A percentile compares a stretch with the other conserved stretches of the same genome.
Conservation (phyloP, 441 rosid genomes). For the Euphorbia schlechtendalii region DNA sequence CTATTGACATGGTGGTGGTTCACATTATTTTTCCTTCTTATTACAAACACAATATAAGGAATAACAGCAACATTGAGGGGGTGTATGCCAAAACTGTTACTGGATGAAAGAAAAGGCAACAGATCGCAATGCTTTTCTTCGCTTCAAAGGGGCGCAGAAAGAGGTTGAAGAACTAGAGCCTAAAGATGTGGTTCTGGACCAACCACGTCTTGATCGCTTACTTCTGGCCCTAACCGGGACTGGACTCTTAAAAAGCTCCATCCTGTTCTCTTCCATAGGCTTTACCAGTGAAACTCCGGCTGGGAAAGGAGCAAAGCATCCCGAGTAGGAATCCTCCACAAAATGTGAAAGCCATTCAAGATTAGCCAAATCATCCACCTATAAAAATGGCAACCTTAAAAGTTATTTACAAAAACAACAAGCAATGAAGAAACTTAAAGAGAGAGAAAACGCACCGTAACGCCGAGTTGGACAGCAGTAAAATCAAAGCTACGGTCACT, state of each 20-base stretch:
- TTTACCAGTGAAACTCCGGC: constrained; percentile 28
- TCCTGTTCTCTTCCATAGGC: constrained; percentile 18
- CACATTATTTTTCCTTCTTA: too few relatives aligned
- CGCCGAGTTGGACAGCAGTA: constrained; percentile 39
- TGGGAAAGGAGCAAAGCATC: constrained; percentile 43
- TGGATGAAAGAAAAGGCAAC: too few relatives aligned
- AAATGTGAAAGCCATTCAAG: constrained; percentile 91
- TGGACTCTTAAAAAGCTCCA: constrained; percentile 28
- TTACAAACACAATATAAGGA: too few relatives aligned
- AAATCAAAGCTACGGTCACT: constrained; percentile 15
- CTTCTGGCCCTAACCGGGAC: constrained; percentile 62
- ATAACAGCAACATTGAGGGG: too few relatives aligned
- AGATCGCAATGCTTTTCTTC: too few relatives aligned
- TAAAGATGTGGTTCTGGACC: constrained; percentile 51
- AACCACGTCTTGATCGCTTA: constrained; percentile 52
- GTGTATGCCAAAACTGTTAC: too few relatives aligned
- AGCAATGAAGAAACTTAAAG: not conserved
- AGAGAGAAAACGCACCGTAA: constrained; percentile 39
- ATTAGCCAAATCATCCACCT: constrained; percentile 66
- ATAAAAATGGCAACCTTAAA: constrained; percentile 21
- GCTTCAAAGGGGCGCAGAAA: constrained; percentile 25
- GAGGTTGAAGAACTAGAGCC: constrained; percentile 34
- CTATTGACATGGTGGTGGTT: too few relatives aligned
- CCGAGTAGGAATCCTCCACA: constrained; percentile 76
- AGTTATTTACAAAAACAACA: not conserved